Percentiles rank a stretch among this genome's conserved stretches.
phyloP scores from a whole-genome alignment of 1,284 basidiomycete species.

The Sanguinoderma infundibulare region DNA sequence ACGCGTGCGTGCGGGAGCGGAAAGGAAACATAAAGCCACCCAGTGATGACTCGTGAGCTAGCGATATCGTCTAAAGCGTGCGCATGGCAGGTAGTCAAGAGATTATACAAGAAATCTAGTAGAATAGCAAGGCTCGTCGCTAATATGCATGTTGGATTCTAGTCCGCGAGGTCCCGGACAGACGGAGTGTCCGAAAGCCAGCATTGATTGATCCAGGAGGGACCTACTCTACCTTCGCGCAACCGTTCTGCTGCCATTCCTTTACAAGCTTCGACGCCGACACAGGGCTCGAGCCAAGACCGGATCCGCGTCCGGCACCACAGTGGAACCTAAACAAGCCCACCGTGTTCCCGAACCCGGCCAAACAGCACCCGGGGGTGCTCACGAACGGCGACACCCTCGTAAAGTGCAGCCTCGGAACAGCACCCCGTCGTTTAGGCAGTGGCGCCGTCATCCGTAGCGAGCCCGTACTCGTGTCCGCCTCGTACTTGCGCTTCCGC shows the following conservation, averaged over 20 bases:
- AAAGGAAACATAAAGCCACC: background rate
- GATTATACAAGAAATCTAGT: constrained; percentile 4
- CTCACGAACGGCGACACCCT: constrained; percentile 67
- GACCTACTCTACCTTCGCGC: constrained; percentile 17
- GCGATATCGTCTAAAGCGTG: background rate
- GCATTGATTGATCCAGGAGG: background rate
- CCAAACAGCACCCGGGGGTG: constrained; percentile 55
- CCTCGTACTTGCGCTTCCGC: constrained; percentile 14
- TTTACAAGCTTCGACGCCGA: constrained; percentile 15
- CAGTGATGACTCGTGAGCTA: background rate
- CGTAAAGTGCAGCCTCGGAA: constrained; percentile 76
- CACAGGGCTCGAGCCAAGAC: background rate
- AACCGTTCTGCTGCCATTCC: constrained; percentile 15
- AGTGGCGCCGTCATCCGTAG: constrained; percentile 8
- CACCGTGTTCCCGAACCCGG: constrained; percentile 82
- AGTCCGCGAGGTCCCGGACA: too few species aligned
- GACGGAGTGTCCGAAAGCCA: background rate
- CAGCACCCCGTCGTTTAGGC: constrained; percentile 20
- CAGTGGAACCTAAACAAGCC: constrained; percentile 53
- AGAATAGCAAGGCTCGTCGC: constrained; percentile 6
- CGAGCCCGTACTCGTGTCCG: constrained; percentile 23
- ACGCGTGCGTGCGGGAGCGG: background rate
- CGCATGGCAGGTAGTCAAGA: background rate
- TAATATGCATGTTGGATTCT: too few species aligned
- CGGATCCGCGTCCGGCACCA: background rate